phyloP scores from a whole-genome alignment of 306 rosid species.

The Glycine tomentella region DNA sequence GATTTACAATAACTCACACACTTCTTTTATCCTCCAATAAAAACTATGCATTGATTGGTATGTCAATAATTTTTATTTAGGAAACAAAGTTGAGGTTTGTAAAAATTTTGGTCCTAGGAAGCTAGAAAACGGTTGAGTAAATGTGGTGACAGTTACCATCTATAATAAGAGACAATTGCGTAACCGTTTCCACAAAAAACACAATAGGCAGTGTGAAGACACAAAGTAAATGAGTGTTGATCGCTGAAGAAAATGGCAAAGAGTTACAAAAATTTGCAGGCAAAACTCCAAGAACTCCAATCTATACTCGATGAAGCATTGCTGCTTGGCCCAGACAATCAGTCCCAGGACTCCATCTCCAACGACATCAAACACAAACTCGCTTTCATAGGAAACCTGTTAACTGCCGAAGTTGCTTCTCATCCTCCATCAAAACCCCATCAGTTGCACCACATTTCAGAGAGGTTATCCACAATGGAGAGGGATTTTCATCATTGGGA shows the following conservation, averaged over 20 bases:
- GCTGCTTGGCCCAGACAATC: constrained; percentile 31
- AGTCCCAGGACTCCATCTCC: background rate
- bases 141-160: constrained; percentile 23
- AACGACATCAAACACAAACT: constrained; percentile 48
- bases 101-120: background rate
- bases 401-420: constrained; percentile 57
- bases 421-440: constrained; percentile 41
- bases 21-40: too few species aligned
- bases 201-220: background rate
- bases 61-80: too few species aligned
- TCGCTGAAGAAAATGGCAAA: constrained; percentile 30
- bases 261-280: constrained; percentile 40
- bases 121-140: constrained; percentile 36
- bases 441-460: constrained; percentile 42
- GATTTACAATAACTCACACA: too few species aligned
- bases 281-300: constrained; percentile 56
- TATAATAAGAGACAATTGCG: too few species aligned
- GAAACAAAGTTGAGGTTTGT: too few species aligned
- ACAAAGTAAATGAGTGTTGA: background rate
- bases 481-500: constrained; percentile 38
- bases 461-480: constrained; percentile 40
- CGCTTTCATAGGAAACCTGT: constrained; percentile 45
- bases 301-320: constrained; percentile 21
- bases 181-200: background rate
- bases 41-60: too few species aligned